Evolutionary conservation across 352 stramenopile species (phyloP), one percentile per base, ranked within the genome.

Genomic region (Pythium oligandrum): DNA sequence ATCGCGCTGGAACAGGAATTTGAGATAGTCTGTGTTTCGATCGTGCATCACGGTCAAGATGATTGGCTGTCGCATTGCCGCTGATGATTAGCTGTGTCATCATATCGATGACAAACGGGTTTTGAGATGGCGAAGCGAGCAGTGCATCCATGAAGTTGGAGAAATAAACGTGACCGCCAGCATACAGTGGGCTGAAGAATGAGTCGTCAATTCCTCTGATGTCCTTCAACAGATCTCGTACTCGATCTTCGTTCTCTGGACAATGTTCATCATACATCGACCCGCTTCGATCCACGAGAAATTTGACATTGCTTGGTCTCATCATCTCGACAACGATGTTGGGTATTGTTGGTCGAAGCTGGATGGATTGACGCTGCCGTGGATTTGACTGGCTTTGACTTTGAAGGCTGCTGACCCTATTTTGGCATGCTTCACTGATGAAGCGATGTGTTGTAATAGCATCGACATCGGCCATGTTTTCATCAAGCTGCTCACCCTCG

Each of bases 401-500:
- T 40, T 9, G 58, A 55, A 48, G 32, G 43, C 2, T 51, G 51
- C 31, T 71, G 57, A 10, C 47, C 38, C 43, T 75, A 39, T 75
- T 78, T 40, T 88, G 74, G 43, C 79, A 77, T 0, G 76, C 73
- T 63, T 91, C 76, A n/a, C 70, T 85, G 36, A 88, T 87, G 43
- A 87, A 89, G 2, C 75, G 75, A 42, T 91, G 78, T 0, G 80
- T 83, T 1, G 78, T 91, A 53, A 91, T 91, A 0, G 78, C 78
- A 30, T 91, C 78, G 3, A 87, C 76, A 33, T 89, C 78, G 1
- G 75, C 74, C 74, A 89, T 88, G 48, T 91, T 85, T 44, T 89
- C 78, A 45, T 89, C 78, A 48, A 70, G 66, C 1, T 65, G 64
- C 44, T 76, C 75, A 2, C 61, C 54, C 8, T 71, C 57, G 3